Conservation (phyloP, 2,329 filamentous ascomycete species). For the Dactylellina sp. region DNA sequence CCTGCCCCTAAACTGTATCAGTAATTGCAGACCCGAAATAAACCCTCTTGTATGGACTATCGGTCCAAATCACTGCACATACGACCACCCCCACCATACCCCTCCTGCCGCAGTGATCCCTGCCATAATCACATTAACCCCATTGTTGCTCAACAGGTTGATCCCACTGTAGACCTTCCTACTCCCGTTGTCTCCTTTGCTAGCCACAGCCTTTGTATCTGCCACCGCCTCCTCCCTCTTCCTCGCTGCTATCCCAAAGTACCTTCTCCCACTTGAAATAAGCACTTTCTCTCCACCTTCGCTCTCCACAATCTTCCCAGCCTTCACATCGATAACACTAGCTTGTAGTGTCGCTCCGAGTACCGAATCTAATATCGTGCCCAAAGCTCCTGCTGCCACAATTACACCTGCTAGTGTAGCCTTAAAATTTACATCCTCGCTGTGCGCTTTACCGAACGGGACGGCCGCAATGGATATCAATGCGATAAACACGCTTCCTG, state of each 20-base stretch:
- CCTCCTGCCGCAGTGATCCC: slow-evolving; percentile 79
- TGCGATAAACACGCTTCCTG: slow-evolving; percentile 79
- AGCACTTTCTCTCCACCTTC: slow-evolving; percentile 75
- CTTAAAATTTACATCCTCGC: slow-evolving; percentile 66
- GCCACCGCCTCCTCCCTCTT: slow-evolving; percentile 63
- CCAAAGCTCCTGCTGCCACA: slow-evolving; percentile 78
- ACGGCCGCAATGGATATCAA: slow-evolving; percentile 74
- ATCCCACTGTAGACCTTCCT: slow-evolving; percentile 74
- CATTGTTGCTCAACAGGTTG: slow-evolving; percentile 93
- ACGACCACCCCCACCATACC: slow-evolving; percentile 37
- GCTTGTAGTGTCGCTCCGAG: slow-evolving; percentile 86
- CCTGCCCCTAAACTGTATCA: no score
- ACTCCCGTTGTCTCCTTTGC: slow-evolving; percentile 67
- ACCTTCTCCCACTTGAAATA: slow-evolving; percentile 58
- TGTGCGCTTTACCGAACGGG: slow-evolving; percentile 73
- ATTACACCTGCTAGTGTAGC: slow-evolving; percentile 68
- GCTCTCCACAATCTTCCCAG: slow-evolving; percentile 89
- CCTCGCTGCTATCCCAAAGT: slow-evolving; percentile 60
- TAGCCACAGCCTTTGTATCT: slow-evolving; percentile 63
- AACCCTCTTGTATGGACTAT: no score
- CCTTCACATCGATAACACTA: slow-evolving; percentile 84
- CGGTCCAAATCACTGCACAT: slow-evolving; percentile 58
- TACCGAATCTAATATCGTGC: slow-evolving; percentile 87
- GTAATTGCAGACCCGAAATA: no score
- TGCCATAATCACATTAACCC: slow-evolving; percentile 94